Evolutionary conservation across 2,329 filamentous ascomycete species (phyloP), one percentile per base, ranked within the genome.

Genomic region (Aspergillus ruber): DNA sequence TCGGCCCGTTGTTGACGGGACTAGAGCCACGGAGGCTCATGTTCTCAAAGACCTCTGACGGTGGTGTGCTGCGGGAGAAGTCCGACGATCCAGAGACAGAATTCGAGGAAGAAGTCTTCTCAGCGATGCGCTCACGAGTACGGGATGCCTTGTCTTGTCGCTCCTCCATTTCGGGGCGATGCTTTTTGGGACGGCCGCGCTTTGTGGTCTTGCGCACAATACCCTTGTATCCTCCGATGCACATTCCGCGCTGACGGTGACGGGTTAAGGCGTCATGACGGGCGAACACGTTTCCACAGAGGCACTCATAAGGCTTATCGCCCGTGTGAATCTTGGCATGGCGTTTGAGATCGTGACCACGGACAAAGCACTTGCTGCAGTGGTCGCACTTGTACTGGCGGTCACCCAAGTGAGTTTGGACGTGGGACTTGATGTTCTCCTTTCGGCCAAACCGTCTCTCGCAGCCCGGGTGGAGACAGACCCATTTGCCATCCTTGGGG

Each of bases 401-500:
- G 67, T 98, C 93, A 60, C 94, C 93, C 54, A 98, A 84, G 70
- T 98, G 93, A 3, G 93, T 98, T 71, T 98, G 93, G 12, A 98
- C 88, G 67, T 98, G 93, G 0, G 90, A 95, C 67, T 95, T 95
- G 75, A 97, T 96, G 71, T 98, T 97, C 69, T 98, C 93, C 68
- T 96, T 95, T 58, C 93, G 83, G n/a, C 90, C 91, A 64, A 98
- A 97, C 45, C 84, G 82, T 69, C 95, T 95, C 57, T 84, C 81
- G 69, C 93, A 98, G 23, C 83, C 84, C 7, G 88, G 74, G 58
- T 73, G 90, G n/a, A 81, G 70, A 64, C 87, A 93, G 6, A 83
- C 75, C 85, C 86, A 93, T 68, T 89, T 90, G 57, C 84, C 84
- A 57, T 90, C 86, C n/a, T 68, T 65, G 2, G 82, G 74, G 57